Evolutionary conservation across 257 asterid genomes (phyloP), one percentile per base, ranked within the genome.

Genomic region (Scutellaria galericulata): DNA sequence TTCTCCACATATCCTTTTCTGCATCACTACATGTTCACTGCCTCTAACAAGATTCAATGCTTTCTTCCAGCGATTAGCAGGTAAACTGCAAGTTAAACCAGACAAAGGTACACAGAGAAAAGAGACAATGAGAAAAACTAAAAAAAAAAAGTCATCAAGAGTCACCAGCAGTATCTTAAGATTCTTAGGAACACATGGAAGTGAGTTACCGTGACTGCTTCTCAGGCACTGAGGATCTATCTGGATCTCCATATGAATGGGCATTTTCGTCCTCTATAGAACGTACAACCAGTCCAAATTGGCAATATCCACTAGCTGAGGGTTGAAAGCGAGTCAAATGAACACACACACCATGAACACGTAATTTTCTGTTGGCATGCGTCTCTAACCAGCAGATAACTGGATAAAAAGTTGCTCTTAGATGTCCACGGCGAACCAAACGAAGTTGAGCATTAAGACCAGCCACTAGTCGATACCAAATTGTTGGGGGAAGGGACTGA

Each of bases 381-480:
- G 90, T 84, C 78, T 86, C 97, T 62, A 92, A 89, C 97, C 96
- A 92, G 65, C 76, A 47, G 80, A 89, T 67, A 75, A 92, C 88
- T 61, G 90, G 93, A 79, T n/a, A 56, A 72, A 89, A 83, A 15
- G 96, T 89, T 64, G 84, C 65, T 71, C 86, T 81, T 62, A 92
- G 81, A 80, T 92, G 96, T 39, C 93, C 97, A 14, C 84, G 76
- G 42, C 90, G 90, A 51, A 86, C 97, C 70, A 92, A 78, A 59
- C 97, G 96, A 44, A 92, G 93, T 77, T 90, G 97, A 50, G 96
- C 97, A 79, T 88, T 92, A 70, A 92, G 87, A 79, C 97, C 97
- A 74, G 97, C 97, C 75, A 92, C 92, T 50, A 92, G 80, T 66
- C 96, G 79, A 64, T 89, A 85, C 98, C 96, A 92, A 53, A 83